phyloP scores from a whole-genome alignment of 139 green algal species.

The Coelastrella sp. region DNA sequence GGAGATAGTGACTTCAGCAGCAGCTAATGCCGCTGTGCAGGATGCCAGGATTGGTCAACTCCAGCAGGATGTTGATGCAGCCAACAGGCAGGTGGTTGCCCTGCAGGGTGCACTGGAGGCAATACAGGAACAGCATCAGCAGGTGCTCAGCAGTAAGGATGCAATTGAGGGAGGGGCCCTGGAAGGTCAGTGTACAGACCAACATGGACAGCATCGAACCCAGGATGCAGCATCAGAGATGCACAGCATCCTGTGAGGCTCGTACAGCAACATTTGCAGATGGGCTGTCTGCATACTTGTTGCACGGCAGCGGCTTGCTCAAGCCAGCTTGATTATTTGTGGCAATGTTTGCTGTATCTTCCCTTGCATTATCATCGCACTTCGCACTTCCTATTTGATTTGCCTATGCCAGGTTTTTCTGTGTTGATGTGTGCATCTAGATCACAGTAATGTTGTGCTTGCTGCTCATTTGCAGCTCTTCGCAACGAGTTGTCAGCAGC shows the following conservation, averaged over 20 bases:
- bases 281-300: neutral
- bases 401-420: too few species aligned
- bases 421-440: too few species aligned
- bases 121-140: conserved; percentile 59
- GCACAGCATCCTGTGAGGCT: neutral
- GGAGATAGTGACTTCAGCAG: conserved; percentile 35
- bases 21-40: conserved; percentile 37
- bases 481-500: conserved; percentile 62
- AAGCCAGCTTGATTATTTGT: too few species aligned
- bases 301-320: neutral
- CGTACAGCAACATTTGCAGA: too few species aligned
- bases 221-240: neutral
- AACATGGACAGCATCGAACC: neutral
- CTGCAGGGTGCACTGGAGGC: conserved; percentile 51
- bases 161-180: conserved; percentile 55
- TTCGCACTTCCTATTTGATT: neutral
- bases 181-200: conserved; percentile 54
- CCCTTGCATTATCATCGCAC: neutral
- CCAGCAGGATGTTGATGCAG: conserved; percentile 50
- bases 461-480: conserved; percentile 54
- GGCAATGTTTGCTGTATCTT: too few species aligned
- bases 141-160: conserved; percentile 46
- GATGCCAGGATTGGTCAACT: conserved; percentile 38
- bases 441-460: neutral
- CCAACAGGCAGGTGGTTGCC: conserved; percentile 35